Evolutionary conservation across 169 alveolate genomes (phyloP), one percentile per base, ranked within the genome.

Genomic region (Babesia bigemina): DNA sequence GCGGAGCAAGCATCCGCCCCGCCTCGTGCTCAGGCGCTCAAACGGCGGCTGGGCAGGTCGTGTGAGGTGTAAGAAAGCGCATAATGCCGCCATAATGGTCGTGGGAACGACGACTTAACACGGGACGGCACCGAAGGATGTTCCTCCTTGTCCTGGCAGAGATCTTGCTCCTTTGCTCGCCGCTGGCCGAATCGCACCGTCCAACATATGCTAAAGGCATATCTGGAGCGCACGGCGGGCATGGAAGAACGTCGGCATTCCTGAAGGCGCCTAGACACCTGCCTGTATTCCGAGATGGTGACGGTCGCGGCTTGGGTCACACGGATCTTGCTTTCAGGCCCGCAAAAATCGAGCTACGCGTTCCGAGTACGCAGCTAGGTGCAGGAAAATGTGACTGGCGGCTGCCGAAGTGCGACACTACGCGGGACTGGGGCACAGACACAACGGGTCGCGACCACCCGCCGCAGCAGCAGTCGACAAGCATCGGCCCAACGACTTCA

Each of bases 111-210:
- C 36, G 36, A 0, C 36, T 10, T 9, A 17, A 14, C 28, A 13
- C 61, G 36, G 6, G 42, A 13, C 21, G 61, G 36, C 53, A 61
- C 11, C 55, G 22, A n/a, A 61, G 55, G 53, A 61, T 61, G 70
- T 44, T 61, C 33, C n/a, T 11, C 14, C 13, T 19, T 36, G 56
- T 36, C 56, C 42, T 61, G 8, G 14, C 42, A 17, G 36, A 42
- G 17, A 1, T 61, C n/a, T 8, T 10, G 28, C 61, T 53, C 61
- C 36, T 53, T 11, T 16, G 12, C 6, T 14, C 61, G 14, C 36
- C 14, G 28, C 61, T 26, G 17, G 29, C 36, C 22, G 36, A 53
- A 8, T 12, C 61, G 28, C 42, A 11, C 28, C 61, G 61, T 8
- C 33, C 28, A 17, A 53, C 61, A 0, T 13, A 14, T 21, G 4